Evolutionary conservation across 2,329 filamentous ascomycete species (phyloP), one percentile per base, ranked within the genome.

Genomic region (Metarhizium anisopliae): DNA sequence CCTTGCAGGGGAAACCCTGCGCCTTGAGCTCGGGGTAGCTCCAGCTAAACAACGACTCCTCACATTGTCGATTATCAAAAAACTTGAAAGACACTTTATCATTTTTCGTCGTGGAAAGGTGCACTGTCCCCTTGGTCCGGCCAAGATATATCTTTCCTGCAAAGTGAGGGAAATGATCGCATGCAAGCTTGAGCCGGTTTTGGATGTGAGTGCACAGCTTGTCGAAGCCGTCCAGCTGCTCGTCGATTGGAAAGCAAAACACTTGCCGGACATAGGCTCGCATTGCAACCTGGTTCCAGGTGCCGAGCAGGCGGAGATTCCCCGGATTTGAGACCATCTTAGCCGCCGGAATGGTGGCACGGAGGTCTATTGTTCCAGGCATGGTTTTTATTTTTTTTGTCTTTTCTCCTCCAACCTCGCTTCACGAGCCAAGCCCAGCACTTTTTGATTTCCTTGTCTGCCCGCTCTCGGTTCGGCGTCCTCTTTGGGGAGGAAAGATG

Each of bases 1-100:
- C 63, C 6, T 56, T 60, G 0, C 66, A 64, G 2, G 69, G 66
- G 55, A 71, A 72, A 5, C 59, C 62, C 25, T 59, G 59, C 0
- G 52, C 53, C 50, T 60, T 58, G 25, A 71, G 63, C 32, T 67
- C 61, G 2, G 57, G 54, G 51, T 68, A 72, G 1, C 59, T 63
- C 25, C 57, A 59, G 11, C 55, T 59, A 29, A 69, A 66, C 2
- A 54, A 52, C 18, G n/a, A 20, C 42, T 18, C 6, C 8, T 16
- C 42, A 20, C n/a, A 10, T 10, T 3, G 42, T 8, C 58, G 58
- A 50, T 56, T 47, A 14, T 59, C 58, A 32, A 57, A 54, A 2
- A 62, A 55, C 11, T 59, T 56, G 14, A 66, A 61, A 1, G 62
- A 62, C n/a, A 67, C 65, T 8, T 30, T 32, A 47, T 58, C 55